Evolutionary conservation across 2,329 filamentous ascomycete genomes (phyloP), one percentile per base, ranked within the genome.

Genomic region (Byssothecium circinans): DNA sequence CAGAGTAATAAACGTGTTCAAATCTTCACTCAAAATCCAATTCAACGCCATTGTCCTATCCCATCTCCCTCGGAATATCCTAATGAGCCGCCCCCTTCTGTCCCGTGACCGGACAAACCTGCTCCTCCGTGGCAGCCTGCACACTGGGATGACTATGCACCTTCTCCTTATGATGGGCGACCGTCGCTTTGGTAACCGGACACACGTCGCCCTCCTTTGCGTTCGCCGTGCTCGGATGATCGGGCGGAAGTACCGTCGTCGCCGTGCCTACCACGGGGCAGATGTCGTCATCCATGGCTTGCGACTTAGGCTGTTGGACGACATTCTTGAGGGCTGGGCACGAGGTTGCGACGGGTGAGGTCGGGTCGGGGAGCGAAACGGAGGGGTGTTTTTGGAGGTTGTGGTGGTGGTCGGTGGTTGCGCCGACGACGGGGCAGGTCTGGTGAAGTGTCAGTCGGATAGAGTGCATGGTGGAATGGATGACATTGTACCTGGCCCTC

Each of bases 201-300:
- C 73, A 75, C 7, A 74, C 63, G 8, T 71, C 64, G 4, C 65
- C 71, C 17, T 67, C 63, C 41, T 70, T 65, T 30, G 70, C 68
- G 48, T 70, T 65, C 11, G 60, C 65, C 49, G 73, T 62, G 36
- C 65, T 61, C 2, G 74, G 74, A 51, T 76, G 74, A 27, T 70
- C 66, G 8, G 74, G 74, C 5, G 74, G 74, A 7, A 76, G 61
- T 15, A 74, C 58, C 2, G 64, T 67, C 2, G 67, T 70, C 1
- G 74, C 74, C 3, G 72, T 68, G n/a, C 74, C 74, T 1, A 76
- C 71, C 10, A 76, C 67, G 1, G 74, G 74, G 56, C 74, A 76
- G 1, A 73, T 68, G 2, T 67, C 72, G 45, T 76, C 71, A 23
- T 73, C 71, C 56, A 76, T 65, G 38, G 64, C 65, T 41, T 72